Percentiles rank a stretch among this genome's conserved stretches.
Conservation (phyloP, 2,329 filamentous ascomycete genomes). For the Fusarium lyarnte region DNA sequence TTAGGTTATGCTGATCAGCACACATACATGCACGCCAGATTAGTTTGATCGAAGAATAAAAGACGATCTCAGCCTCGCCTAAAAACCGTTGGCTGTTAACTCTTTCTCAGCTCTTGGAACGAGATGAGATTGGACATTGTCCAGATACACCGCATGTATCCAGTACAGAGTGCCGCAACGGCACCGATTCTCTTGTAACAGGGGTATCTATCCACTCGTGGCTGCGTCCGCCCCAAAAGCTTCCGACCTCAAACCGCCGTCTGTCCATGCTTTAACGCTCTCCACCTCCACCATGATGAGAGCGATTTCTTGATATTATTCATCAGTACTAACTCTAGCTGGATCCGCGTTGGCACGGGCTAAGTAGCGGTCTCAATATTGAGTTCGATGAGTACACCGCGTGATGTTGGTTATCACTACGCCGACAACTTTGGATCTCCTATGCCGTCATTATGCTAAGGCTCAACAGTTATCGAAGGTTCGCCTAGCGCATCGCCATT, state of each 20-base stretch:
- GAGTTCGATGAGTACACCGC: conserved; percentile 34
- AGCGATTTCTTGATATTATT: conserved; percentile 29
- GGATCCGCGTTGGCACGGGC: conserved; percentile 35
- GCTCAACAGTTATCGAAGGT: background rate
- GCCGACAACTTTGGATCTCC: conserved; percentile 1
- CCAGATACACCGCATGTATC: conserved; percentile 23
- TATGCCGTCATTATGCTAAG: conserved; percentile 35
- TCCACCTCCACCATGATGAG: conserved; percentile 34
- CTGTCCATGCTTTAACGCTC: conserved; percentile 37
- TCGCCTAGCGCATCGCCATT: background rate
- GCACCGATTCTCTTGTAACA: conserved; percentile 18
- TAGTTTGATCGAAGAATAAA: conserved; percentile 21
- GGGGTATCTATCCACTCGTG: conserved; percentile 38
- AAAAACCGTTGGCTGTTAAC: conserved; percentile 19
- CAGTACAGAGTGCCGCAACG: conserved; percentile 35
- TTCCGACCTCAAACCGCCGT: conserved; percentile 43
- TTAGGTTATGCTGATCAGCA: conserved; percentile 18
- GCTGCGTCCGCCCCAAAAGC: conserved; percentile 43
- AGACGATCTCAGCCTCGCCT: conserved; percentile 42
- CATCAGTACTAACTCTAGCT: conserved; percentile 32
- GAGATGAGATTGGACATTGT: conserved; percentile 2
- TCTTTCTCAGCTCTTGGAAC: background rate
- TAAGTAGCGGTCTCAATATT: conserved; percentile 43
- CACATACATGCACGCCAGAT: conserved; percentile 26
- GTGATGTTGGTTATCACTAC: conserved; percentile 31